Conservation (phyloP, 768 basidiomycete species). For the Rhodosporidiobolus odoratus region DNA sequence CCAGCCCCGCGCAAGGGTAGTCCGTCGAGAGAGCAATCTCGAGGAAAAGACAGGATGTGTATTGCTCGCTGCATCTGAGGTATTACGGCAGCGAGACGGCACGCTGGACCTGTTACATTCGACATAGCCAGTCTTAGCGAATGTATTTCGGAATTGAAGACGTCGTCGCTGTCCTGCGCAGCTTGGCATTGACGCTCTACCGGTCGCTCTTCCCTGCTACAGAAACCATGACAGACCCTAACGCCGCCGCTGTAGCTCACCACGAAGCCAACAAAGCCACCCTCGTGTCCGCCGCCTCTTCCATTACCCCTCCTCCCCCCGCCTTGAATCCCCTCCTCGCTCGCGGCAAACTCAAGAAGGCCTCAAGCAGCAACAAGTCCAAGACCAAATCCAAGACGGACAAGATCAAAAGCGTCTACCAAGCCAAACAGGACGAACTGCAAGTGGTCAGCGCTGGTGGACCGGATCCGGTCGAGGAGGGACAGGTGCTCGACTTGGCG, state of each 20-base stretch:
- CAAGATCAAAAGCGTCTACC: conserved; percentile 21
- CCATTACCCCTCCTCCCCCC: not conserved
- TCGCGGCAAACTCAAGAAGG: conserved; percentile 34
- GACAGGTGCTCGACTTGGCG: conserved; percentile 59
- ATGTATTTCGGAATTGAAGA: not conserved
- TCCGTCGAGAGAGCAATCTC: no score
- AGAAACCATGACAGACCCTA: not conserved
- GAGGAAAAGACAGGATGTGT: not conserved
- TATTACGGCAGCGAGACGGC: no score
- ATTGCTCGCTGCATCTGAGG: not conserved
- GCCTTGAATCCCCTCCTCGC: conserved; percentile 33
- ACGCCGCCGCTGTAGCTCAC: not conserved
- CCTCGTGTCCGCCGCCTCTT: conserved; percentile 7
- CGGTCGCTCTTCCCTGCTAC: not conserved
- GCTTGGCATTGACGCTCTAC: not conserved
- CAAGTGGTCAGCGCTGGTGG: not conserved
- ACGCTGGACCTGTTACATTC: no score
- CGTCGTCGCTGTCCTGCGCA: not conserved
- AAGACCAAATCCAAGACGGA: conserved; percentile 9
- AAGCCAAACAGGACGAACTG: conserved; percentile 29
- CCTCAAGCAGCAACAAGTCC: conserved; percentile 2
- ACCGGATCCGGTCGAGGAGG: conserved; percentile 36
- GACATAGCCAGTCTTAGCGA: no score
- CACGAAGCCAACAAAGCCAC: conserved; percentile 21
- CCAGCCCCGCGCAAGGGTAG: no score